Percentiles rank a stretch among this genome's conserved stretches.
Conservation (phyloP, 306 rosid species). For the Pterocarpus santalinus region DNA sequence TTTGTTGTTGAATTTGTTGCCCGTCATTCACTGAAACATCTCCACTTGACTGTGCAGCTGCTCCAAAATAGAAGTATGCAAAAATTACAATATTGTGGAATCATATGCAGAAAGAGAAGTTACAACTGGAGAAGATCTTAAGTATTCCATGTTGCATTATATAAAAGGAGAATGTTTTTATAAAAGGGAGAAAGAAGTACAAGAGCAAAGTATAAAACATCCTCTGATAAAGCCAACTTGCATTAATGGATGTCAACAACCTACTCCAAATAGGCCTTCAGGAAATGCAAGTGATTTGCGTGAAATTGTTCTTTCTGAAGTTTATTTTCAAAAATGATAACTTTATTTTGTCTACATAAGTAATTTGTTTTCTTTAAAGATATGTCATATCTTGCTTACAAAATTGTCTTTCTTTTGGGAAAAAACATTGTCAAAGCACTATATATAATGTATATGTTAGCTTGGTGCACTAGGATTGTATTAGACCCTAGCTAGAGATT, state of each 20-base stretch:
- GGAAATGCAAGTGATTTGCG: too few species aligned
- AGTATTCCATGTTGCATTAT: conserved; percentile 30
- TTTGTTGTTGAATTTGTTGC: conserved; percentile 61
- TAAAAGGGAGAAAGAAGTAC: conserved; percentile 36
- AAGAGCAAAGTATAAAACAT: conserved; percentile 22
- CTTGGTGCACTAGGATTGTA: too few species aligned
- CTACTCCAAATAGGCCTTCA: neutral
- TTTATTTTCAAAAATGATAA: too few species aligned
- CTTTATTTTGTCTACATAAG: too few species aligned
- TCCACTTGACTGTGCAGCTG: conserved; percentile 57
- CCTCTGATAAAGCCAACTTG: conserved; percentile 29
- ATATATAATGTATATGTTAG: too few species aligned
- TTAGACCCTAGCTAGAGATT: too few species aligned
- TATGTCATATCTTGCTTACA: too few species aligned
- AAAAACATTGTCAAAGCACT: too few species aligned
- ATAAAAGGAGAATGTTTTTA: neutral
- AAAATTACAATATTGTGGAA: conserved; percentile 3
- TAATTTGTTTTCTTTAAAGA: too few species aligned
- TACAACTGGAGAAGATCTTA: conserved; percentile 1
- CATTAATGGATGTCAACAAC: conserved; percentile 25
- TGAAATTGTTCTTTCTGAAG: too few species aligned
- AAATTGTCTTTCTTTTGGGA: too few species aligned
- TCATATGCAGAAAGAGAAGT: neutral
- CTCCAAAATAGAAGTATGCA: conserved; percentile 39
- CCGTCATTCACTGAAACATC: conserved; percentile 58